Conservation (phyloP, 345 rosid genomes). For the Salix koriyanagi region DNA sequence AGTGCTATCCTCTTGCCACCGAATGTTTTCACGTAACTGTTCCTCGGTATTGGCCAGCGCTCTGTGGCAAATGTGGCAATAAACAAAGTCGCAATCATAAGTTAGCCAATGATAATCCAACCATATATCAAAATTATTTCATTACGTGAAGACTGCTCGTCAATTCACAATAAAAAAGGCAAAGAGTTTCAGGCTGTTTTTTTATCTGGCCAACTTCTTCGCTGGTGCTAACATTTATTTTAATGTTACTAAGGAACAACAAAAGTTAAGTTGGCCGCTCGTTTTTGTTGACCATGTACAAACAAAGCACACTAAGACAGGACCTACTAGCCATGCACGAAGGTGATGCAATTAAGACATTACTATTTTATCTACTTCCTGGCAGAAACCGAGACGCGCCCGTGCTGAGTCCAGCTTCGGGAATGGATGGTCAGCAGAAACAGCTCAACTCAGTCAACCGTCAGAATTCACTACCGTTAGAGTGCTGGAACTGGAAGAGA, state of each 20-base stretch:
- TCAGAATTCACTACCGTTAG: not conserved
- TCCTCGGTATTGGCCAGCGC: too few relatives aligned
- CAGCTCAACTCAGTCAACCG: not conserved
- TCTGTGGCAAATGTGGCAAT: not conserved
- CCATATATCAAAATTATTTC: not conserved
- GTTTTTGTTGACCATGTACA: not conserved
- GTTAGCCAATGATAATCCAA: not conserved
- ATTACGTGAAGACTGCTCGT: not conserved
- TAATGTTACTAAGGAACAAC: not conserved
- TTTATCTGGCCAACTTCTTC: not conserved
- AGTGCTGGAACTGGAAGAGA: not conserved
- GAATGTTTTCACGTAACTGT: too few relatives aligned
- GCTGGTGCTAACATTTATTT: not conserved
- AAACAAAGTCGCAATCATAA: not conserved
- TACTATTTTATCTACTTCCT: not conserved
- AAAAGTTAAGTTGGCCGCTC: not conserved
- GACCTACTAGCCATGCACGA: not conserved
- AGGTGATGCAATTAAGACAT: not conserved
- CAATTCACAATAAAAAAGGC: not conserved
- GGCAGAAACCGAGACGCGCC: not conserved
- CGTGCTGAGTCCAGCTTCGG: slow-evolving; percentile 4
- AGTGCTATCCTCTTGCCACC: too few relatives aligned
- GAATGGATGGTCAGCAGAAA: slow-evolving; percentile 7
- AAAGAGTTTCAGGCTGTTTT: not conserved
- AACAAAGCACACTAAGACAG: not conserved